These are phyloP conservation scores for Globisporangium canariense DNA, from an alignment of 352 stramenopile genomes.

Conservation along the genomic window DNA sequence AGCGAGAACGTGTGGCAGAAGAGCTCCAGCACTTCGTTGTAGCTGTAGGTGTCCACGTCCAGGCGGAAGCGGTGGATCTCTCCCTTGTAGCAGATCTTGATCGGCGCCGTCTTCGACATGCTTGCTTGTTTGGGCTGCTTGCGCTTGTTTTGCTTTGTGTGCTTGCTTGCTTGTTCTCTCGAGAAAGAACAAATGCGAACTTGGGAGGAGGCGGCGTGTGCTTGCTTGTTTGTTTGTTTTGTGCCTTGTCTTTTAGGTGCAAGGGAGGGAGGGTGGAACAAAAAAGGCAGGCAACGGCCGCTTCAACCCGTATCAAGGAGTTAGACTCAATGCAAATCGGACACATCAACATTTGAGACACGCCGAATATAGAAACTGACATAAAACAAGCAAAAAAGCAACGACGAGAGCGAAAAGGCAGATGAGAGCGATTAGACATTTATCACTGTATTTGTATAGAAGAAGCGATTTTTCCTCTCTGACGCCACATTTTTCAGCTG, in stretches of 20 bases:
- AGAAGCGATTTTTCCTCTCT: neutral
- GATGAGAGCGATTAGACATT: neutral
- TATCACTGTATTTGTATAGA: neutral
- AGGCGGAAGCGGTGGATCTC: constrained; percentile 81
- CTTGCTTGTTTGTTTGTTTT: constrained; percentile 5
- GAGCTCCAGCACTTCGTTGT: constrained; percentile 44
- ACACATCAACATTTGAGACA: neutral
- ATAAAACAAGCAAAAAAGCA: neutral
- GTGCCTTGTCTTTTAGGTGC: neutral
- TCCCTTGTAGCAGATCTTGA: constrained; percentile 83
- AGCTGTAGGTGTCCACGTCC: constrained; percentile 48
- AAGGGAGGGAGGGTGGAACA: constrained; percentile 13
- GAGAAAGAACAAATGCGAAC: constrained; percentile 5
- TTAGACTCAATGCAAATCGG: constrained; percentile 7
- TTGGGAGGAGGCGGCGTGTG: neutral
- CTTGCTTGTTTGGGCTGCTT: constrained; percentile 9
- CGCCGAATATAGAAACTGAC: neutral
- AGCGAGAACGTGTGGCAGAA: constrained; percentile 67
- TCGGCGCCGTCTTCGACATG: constrained; percentile 53
- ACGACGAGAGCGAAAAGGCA: neutral
- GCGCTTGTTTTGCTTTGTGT: neutral
- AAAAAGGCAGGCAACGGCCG: neutral
- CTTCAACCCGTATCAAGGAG: constrained; percentile 10
- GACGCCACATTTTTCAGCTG: neutral
- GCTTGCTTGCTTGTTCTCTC: neutral